phyloP scores from a whole-genome alignment of 1,284 basidiomycete species.

The Sporisorium iseilematis-ciliati region DNA sequence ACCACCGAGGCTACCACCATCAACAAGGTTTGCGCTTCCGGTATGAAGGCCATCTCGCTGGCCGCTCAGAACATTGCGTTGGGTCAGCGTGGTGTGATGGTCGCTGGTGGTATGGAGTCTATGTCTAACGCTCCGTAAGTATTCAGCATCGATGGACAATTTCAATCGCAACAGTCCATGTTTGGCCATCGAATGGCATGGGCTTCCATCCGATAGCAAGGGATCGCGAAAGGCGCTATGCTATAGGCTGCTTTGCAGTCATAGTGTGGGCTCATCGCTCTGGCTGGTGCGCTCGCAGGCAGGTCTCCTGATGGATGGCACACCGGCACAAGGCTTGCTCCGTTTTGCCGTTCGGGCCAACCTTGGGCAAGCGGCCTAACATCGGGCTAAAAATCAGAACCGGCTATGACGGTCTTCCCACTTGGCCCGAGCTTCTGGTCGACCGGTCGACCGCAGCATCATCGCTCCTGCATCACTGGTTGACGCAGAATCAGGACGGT shows the following conservation, averaged over 20 bases:
- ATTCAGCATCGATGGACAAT: not conserved
- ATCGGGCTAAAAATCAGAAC: not conserved
- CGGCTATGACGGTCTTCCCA: constrained; percentile 1
- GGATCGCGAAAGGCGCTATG: not conserved
- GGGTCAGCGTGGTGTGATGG: constrained; percentile 70
- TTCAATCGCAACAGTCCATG: not conserved
- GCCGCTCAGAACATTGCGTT: constrained; percentile 71
- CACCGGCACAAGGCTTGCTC: constrained; percentile 24
- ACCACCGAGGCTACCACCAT: constrained; percentile 96
- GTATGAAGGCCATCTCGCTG: constrained; percentile 72
- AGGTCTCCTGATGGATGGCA: not conserved
- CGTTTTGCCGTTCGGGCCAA: constrained; percentile 16
- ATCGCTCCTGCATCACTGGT: too few relatives aligned
- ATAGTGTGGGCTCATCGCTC: not conserved
- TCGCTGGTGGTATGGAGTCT: constrained; percentile 72
- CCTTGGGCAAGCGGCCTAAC: not conserved
- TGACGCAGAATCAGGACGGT: too few relatives aligned
- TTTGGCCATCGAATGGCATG: not conserved
- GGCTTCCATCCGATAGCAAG: not conserved
- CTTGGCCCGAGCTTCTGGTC: constrained; percentile 4
- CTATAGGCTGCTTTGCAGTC: not conserved
- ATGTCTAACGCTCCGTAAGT: constrained; percentile 71
- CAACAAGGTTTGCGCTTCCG: constrained; percentile 77
- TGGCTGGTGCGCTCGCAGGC: not conserved
- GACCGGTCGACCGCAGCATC: not conserved